Evolutionary conservation across 495 filamentous ascomycete genomes (phyloP).

Genomic region (Xylaria longipes): DNA sequence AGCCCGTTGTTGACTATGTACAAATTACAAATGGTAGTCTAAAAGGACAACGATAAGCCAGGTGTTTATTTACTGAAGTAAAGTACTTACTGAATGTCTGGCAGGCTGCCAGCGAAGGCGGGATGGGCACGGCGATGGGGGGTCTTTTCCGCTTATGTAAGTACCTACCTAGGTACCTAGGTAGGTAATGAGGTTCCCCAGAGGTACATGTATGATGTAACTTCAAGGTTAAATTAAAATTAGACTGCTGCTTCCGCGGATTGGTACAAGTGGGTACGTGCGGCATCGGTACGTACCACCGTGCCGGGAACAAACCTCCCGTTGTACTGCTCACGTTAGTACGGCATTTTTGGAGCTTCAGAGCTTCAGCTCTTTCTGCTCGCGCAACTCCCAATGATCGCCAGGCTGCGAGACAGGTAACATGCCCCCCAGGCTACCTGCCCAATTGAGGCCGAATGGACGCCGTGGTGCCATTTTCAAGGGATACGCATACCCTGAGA

Average conservation of each 20-base stretch:
- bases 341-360: constrained; percentile 3
- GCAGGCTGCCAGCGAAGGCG: neutral
- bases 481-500: constrained; percentile 16
- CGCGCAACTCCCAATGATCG: constrained; percentile 13
- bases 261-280: neutral
- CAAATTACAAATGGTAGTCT: neutral
- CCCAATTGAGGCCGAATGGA: constrained; percentile 36
- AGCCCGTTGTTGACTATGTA: neutral
- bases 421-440: constrained; percentile 28
- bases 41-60: neutral
- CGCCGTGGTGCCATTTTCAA: neutral
- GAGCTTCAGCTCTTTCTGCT: constrained; percentile 6
- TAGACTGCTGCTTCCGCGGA: neutral
- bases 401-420: constrained; percentile 14
- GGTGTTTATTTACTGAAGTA: neutral
- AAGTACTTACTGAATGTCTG: neutral
- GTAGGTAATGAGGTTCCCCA: neutral
- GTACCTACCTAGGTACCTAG: too few species aligned
- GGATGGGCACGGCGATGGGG: neutral
- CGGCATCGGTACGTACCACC: constrained; percentile 5
- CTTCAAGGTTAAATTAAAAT: too few species aligned
- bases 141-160: neutral
- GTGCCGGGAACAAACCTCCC: neutral
- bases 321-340: neutral
- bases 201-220: neutral